phyloP scores from a whole-genome alignment of 805 yeast species.

The Diddensiella transvaalensis region DNA sequence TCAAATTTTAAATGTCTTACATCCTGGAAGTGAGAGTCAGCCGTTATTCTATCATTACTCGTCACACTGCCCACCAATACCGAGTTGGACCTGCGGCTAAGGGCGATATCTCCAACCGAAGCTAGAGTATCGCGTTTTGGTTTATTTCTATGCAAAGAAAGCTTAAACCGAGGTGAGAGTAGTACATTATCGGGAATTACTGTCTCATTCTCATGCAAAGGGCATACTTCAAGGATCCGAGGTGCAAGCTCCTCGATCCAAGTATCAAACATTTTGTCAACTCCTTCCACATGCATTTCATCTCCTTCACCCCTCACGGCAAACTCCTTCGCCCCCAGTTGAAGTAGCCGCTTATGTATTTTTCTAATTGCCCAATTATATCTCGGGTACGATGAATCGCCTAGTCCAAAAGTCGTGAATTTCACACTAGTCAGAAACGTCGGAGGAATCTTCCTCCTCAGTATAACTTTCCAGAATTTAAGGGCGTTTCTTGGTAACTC shows the following conservation, averaged over 20 bases:
- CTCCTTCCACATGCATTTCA: slow-evolving; percentile 68
- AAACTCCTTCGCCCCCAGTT: slow-evolving; percentile 76
- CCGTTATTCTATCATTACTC: slow-evolving; percentile 60
- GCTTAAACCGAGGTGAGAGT: slow-evolving; percentile 38
- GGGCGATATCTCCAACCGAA: not conserved
- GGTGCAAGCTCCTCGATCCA: slow-evolving; percentile 58
- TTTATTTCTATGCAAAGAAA: slow-evolving; percentile 31
- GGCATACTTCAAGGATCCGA: slow-evolving; percentile 28
- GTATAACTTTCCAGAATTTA: slow-evolving; percentile 70
- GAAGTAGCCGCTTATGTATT: slow-evolving; percentile 70
- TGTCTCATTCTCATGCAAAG: slow-evolving; percentile 19
- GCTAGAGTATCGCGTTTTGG: slow-evolving; percentile 32
- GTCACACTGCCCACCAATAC: slow-evolving; percentile 44
- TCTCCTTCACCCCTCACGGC: slow-evolving; percentile 83
- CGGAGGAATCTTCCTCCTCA: slow-evolving; percentile 59
- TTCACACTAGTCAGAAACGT: slow-evolving; percentile 58
- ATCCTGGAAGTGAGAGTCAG: slow-evolving; percentile 80
- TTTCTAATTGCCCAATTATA: slow-evolving; percentile 87
- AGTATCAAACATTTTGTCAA: slow-evolving; percentile 70
- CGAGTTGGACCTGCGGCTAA: not conserved
- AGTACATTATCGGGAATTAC: slow-evolving; percentile 36
- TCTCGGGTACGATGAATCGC: slow-evolving; percentile 87
- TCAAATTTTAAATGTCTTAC: slow-evolving; percentile 59
- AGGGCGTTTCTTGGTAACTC: slow-evolving; percentile 77
- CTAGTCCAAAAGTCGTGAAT: slow-evolving; percentile 81